phyloP scores from a whole-genome alignment of 2,329 filamentous ascomycete genomes.

The Penicillium sp. region DNA sequence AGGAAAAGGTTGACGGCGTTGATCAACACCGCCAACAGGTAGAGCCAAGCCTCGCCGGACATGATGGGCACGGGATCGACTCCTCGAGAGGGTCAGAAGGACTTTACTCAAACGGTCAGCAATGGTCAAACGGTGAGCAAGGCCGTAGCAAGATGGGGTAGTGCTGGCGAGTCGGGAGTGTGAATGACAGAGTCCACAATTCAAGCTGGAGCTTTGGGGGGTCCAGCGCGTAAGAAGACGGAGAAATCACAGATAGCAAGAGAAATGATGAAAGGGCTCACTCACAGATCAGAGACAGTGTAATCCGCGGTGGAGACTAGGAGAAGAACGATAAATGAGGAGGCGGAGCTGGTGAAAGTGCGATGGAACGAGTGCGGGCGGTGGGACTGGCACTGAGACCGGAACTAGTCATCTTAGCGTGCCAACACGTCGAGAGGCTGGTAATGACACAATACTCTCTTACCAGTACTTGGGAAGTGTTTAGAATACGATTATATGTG shows the following conservation, averaged over 20 bases:
- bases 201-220: constrained; percentile 24
- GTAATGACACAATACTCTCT: not conserved
- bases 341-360: constrained; percentile 7
- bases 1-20: constrained; percentile 99
- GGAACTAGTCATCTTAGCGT: not conserved
- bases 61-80: constrained; percentile 51
- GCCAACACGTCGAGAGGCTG: not conserved
- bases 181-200: constrained; percentile 18
- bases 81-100: constrained; percentile 3
- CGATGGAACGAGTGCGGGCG: not conserved
- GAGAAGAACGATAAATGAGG: constrained; percentile 3
- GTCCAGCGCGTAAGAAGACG: constrained; percentile 14
- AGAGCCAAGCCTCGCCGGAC: constrained; percentile 98
- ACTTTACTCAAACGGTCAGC: constrained; percentile 1
- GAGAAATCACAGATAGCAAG: constrained; percentile 16
- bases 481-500: not conserved
- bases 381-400: not conserved
- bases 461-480: too few species aligned
- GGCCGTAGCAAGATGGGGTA: constrained; percentile 1
- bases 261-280: constrained; percentile 2
- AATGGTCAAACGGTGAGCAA: constrained; percentile 3
- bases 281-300: constrained; percentile 16
- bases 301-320: not conserved
- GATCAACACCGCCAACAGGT: constrained; percentile 94
- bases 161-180: constrained; percentile 4